phyloP scores from a whole-genome alignment of 495 filamentous ascomycete species.

The Penicillium bialowiezense region DNA sequence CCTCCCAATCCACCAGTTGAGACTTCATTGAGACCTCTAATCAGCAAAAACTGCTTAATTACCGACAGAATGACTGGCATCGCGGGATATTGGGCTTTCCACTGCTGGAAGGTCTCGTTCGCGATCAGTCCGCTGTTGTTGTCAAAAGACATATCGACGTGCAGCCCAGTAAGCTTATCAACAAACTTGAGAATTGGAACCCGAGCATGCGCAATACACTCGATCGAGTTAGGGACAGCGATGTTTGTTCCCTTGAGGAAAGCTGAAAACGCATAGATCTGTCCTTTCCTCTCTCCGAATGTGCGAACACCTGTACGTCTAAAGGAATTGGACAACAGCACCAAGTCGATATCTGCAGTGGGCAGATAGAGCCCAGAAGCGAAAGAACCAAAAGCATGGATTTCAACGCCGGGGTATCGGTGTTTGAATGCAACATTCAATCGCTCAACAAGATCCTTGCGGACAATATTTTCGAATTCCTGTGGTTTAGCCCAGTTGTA shows the following conservation, averaged over 20 bases:
- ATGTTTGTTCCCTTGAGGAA: conserved; percentile 50
- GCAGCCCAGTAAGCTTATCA: conserved; percentile 68
- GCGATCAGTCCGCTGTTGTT: conserved; percentile 77
- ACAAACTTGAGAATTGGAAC: conserved; percentile 93
- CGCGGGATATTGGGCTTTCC: conserved; percentile 73
- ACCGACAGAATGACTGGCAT: conserved; percentile 81
- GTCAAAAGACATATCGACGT: conserved; percentile 91
- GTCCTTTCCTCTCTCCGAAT: conserved; percentile 42
- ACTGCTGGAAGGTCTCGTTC: conserved; percentile 71
- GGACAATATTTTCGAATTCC: conserved; percentile 71
- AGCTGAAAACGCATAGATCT: conserved; percentile 49
- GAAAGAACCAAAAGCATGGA: conserved; percentile 85
- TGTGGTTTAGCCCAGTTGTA: conserved; percentile 76
- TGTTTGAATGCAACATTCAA: conserved; percentile 50
- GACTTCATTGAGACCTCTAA: conserved; percentile 88
- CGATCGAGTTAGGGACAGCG: conserved; percentile 48
- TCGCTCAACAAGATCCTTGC: conserved; percentile 67
- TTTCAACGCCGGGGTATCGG: conserved; percentile 51
- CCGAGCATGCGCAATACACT: conserved; percentile 69
- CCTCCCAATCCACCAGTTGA: conserved; percentile 88
- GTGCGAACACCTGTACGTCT: conserved; percentile 36
- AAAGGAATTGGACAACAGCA: conserved; percentile 69
- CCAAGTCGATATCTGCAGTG: conserved; percentile 89
- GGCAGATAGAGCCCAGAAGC: conserved; percentile 88
- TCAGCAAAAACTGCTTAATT: conserved; percentile 87